Base-by-base conservation (phyloP, 2,329 filamentous ascomycete genomes). In the Fonsecaea monophora region DNA sequence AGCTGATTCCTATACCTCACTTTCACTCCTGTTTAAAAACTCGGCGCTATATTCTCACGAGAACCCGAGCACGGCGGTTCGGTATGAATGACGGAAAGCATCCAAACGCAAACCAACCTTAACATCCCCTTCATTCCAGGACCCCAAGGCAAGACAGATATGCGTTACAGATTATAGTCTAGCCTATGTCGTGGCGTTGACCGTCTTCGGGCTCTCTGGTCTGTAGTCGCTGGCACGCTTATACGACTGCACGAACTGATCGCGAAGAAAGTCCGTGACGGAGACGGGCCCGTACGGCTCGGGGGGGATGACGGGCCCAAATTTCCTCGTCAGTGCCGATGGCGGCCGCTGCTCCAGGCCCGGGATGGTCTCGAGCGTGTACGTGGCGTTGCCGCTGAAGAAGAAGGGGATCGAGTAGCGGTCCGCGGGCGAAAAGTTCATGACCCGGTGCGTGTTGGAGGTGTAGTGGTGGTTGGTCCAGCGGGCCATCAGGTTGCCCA, bases 401-500 rank as follows among this genome's bases (percentile, higher is more conserved):
- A 65, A 65, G 62, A 65, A 65, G 15, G 62, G 55, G 18, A 65
- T 55, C 5, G 62, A 65, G 38, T 65, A 65, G 34, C 62, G 62
- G 50, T 54, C 30, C 13, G 13, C 40, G 8, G 55, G 34, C 35
- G 66, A 72, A 9, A 18, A 65, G 32, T 75, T 75, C 60, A 74
- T 71, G 0, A 76, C 74, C 0, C 74, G 73, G 42, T 76, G 74
- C 34, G 73, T 53, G 60, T 73, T 75, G 9, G 72, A 74, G 9
- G 73, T 40, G 40, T 74, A 76, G 8, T 54, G 63, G 66, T 73
- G 71, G 61, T 74, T 74, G 4, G 74, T 75, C 73, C 73, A 75
- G 3, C 69, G 70, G 66, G 71, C 72, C 69, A 76, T 71, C 71
- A 76, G 64, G 58, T 77, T 73, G 0, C 75, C 74, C 30, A 76